Base-by-base conservation (phyloP, 1,284 basidiomycete species). In the Xerocomus amazonicus region DNA sequence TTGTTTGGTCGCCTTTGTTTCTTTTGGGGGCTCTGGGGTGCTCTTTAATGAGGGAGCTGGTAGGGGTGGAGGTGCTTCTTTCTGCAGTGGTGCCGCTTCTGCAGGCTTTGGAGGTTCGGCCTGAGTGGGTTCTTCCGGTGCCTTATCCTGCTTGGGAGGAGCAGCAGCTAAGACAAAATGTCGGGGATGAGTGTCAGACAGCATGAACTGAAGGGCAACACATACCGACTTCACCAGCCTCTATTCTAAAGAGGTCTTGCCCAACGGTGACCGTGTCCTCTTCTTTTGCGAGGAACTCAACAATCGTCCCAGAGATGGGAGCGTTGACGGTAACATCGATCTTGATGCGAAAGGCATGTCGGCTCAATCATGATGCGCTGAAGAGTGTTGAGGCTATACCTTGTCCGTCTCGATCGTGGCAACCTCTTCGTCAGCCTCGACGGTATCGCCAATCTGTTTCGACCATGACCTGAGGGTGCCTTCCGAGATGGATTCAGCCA, bases 361-460 rank as follows among this genome's bases (percentile, higher is more conserved):
- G 51, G 41, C 37, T 29, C 47, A 27, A 43, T 19, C 12, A 38
- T 14, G 23, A 32, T 14, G 13, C 27, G 33, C 10, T 0, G n/a
- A 33, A 14, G 4, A 16, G 13, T 1, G 36, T 23, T 2, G 36
- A 45, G 12, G 36, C 27, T 69, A 50, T 56, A 92, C 94, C 88
- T 98, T 98, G 80, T 99, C 96, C 12, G 96, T 99, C 77, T 99
- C 96, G 60, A 99, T 98, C 42, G 92, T 96, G 26, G 94, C 96
- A 50, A 99, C 80, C 75, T 99, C 96, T 74, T 99, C 96, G 68
- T 97, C 93, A 37, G 79, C 87, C 67, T 87, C 82, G 53, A 99
- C 94, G 55, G 76, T 81, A 67, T 99, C 96, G 38, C 96, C 96
- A 45, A 91, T 85, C 73, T 95, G 84, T 76, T 98, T 98, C 62